Percentiles rank a stretch among this genome's conserved stretches.
Conservation (phyloP, 129 eudicot species). For the Logfia minima region DNA sequence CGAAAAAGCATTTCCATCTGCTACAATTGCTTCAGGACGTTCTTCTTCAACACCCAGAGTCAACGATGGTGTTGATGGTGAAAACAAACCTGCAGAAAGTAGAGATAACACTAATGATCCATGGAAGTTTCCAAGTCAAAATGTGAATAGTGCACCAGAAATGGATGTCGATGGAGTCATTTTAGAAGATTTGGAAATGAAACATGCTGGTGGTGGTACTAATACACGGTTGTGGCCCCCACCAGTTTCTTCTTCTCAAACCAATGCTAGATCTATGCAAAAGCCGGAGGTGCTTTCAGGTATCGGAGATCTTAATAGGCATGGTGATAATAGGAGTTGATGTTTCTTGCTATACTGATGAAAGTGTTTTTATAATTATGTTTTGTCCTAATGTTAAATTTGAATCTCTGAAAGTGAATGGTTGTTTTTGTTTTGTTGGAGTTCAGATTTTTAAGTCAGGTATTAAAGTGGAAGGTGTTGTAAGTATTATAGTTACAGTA, state of each 20-base stretch:
- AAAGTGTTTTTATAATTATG: not conserved
- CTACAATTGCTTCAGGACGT: conserved; percentile 78
- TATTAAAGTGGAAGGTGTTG: not conserved
- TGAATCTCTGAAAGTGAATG: conserved; percentile 15
- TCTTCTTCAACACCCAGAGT: conserved; percentile 54
- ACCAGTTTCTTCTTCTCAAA: conserved; percentile 29
- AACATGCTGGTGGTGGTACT: not conserved
- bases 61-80: conserved; percentile 53
- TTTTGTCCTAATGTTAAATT: not conserved
- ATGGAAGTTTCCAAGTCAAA: conserved; percentile 54
- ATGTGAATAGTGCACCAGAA: conserved; percentile 30
- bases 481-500: not conserved
- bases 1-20: conserved; percentile 94
- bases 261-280: conserved; percentile 30
- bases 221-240: conserved; percentile 25
- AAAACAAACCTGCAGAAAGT: conserved; percentile 39
- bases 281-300: conserved; percentile 22
- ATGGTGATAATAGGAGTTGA: conserved; percentile 33
- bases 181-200: no score
- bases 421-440: conserved; percentile 2
- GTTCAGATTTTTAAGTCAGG: not conserved
- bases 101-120: conserved; percentile 38
- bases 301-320: conserved; percentile 35
- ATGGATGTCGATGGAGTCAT: conserved; percentile 45
- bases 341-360: not conserved